These are phyloP conservation scores for Tephrocybe sp. DNA, from an alignment of 768 basidiomycete genomes.

Conservation along the genomic window DNA sequence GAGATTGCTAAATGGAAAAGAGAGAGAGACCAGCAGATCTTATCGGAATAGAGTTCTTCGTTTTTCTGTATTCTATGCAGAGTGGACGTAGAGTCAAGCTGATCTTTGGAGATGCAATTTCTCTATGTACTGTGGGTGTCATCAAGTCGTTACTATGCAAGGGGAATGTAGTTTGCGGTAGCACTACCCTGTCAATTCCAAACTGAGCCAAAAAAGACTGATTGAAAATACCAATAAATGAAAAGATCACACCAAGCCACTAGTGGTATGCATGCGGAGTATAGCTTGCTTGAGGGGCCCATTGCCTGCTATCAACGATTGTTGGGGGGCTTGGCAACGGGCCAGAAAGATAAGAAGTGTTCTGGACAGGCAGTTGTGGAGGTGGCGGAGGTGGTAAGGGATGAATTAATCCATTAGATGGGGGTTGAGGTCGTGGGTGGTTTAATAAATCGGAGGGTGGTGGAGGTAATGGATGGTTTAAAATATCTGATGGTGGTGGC, in stretches of 20 bases:
- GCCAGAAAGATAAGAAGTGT: constrained; percentile 31
- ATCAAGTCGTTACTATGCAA: too few relatives aligned
- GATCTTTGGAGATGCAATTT: too few relatives aligned
- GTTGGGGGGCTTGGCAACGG: constrained; percentile 39
- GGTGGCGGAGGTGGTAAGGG: constrained; percentile 26
- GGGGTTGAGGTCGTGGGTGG: too few relatives aligned
- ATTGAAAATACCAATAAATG: neutral
- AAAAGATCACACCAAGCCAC: neutral
- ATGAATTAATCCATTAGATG: too few relatives aligned
- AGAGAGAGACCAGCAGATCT: constrained; percentile 17
- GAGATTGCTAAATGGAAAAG: constrained; percentile 81
- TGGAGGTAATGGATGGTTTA: too few relatives aligned
- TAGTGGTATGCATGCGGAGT: constrained; percentile 24
- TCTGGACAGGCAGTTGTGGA: constrained; percentile 4
- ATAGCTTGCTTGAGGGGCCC: constrained; percentile 28
- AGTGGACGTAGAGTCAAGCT: too few relatives aligned
- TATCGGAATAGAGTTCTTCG: neutral
- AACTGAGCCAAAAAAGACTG: too few relatives aligned
- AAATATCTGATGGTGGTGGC: constrained; percentile 19
- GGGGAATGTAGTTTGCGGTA: too few relatives aligned
- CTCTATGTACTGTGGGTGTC: too few relatives aligned
- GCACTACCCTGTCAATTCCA: too few relatives aligned
- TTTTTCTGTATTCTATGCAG: too few relatives aligned
- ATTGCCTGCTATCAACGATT: constrained; percentile 30
- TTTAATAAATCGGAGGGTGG: too few relatives aligned